Evolutionary conservation across 208 protist species (phyloP).

Genomic region (Phytomonas francai): DNA sequence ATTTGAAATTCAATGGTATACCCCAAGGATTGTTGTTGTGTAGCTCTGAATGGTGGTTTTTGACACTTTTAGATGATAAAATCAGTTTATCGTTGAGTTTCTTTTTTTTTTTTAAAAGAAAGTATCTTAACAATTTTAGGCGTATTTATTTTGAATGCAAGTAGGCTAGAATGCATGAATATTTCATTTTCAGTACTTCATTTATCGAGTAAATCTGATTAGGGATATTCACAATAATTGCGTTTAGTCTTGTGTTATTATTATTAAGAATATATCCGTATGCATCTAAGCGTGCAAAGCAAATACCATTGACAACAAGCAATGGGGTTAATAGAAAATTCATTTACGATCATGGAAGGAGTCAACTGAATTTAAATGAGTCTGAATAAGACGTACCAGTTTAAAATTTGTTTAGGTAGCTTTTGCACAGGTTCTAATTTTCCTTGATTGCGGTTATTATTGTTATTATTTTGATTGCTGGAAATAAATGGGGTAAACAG

Average conservation of each 20-base stretch:
- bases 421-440: constrained; percentile 4
- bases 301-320: not conserved
- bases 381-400: not conserved
- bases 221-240: not conserved
- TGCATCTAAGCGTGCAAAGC: not conserved
- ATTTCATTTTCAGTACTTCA: not conserved
- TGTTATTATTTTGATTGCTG: not conserved
- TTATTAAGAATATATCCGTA: not conserved
- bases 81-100: not conserved
- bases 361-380: not conserved
- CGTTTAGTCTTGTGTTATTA: not conserved
- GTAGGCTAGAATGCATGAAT: not conserved
- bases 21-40: not conserved
- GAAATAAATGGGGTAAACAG: not conserved
- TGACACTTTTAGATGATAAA: not conserved
- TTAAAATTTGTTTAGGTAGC: not conserved
- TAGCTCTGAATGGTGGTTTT: not conserved
- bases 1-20: not conserved
- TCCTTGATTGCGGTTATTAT: constrained; percentile 5
- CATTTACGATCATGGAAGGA: not conserved
- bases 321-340: not conserved
- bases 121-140: not conserved
- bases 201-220: not conserved
- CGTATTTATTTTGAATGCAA: not conserved
- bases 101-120: not conserved